Base-by-base conservation (phyloP, 2,329 filamentous ascomycete genomes). In the Zalaria sp. region DNA sequence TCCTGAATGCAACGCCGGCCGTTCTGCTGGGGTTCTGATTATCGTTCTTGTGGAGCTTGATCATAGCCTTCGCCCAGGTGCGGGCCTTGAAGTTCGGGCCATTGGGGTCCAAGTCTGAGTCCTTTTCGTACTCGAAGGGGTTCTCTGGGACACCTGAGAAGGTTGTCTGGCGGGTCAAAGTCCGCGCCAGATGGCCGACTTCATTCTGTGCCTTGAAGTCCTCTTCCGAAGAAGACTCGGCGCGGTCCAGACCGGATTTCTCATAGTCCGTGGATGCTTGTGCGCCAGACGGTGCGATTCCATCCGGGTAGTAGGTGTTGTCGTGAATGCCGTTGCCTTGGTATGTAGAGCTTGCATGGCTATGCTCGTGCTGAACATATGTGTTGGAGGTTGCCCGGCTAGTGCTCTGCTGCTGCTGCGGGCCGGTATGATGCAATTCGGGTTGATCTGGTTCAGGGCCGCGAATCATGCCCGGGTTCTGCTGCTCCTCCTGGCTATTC, bases 51-150 rank as follows among this genome's bases (percentile, higher is more conserved):
- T 63, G 60, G 36, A 69, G 47, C 47, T 69, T 65, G 45, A 70
- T 60, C 58, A 70, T 65, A 18, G 65, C 63, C 53, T 67, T 69
- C 35, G 65, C 63, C 67, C 67, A 71, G 47, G 61, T 56, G 29
- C 67, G 56, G 18, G 66, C 63, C 36, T 61, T 63, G 60, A 71
- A 71, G 50, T 69, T 60, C 2, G 59, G 51, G 38, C 64, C 61
- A 48, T 59, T 52, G 11, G 68, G 67, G 44, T 71, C 65, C n/a
- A 69, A 52, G 6, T 58, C 51, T 1, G 66, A 67, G 43, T 58
- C 63, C 27, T 61, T 49, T 27, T 59, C 54, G 31, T 41, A 41
- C 25, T 57, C 41, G 41, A 64, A 63, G 3, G 61, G 61, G 43
- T 62, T 62, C 11, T 44, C 43, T 7, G 43, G 39, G 5, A 36